A percentile compares a stretch with the other conserved stretches of the same genome.
phyloP scores from a whole-genome alignment of 2,329 filamentous ascomycete species.

The Triangularia setosa region DNA sequence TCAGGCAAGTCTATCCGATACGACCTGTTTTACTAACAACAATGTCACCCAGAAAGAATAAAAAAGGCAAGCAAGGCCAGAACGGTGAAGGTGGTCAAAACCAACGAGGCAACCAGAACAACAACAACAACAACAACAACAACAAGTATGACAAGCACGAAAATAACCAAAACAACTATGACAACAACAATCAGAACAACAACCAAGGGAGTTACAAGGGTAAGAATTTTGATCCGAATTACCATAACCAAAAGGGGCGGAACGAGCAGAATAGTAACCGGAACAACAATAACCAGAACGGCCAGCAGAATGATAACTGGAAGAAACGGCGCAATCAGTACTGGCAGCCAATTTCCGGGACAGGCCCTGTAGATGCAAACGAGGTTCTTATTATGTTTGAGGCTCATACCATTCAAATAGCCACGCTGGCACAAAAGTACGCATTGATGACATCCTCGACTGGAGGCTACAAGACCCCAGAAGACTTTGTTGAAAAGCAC shows the following conservation, averaged over 20 bases:
- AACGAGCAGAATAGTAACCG: slow-evolving; percentile 22
- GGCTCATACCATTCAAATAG: neutral
- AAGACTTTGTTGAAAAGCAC: neutral
- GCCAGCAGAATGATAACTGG: slow-evolving; percentile 6
- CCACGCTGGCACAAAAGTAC: neutral
- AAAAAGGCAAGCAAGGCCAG: neutral
- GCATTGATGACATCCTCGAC: neutral
- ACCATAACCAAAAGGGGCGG: neutral
- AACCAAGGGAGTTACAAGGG: neutral
- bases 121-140: slow-evolving; percentile 21
- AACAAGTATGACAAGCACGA: slow-evolving; percentile 5
- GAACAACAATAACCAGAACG: neutral
- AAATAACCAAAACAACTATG: slow-evolving; percentile 1
- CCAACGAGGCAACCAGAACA: neutral
- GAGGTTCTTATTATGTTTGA: neutral
- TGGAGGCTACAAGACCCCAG: neutral
- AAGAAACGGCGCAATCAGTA: neutral
- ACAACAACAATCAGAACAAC: neutral
- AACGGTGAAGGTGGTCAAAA: neutral
- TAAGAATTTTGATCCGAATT: neutral
- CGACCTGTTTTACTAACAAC: neutral
- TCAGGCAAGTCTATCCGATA: neutral
- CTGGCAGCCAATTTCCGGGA: neutral
- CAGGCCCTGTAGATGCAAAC: neutral
- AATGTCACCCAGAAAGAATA: neutral